phyloP scores from a whole-genome alignment of 768 basidiomycete genomes.

The Scleroderma citrinum region DNA sequence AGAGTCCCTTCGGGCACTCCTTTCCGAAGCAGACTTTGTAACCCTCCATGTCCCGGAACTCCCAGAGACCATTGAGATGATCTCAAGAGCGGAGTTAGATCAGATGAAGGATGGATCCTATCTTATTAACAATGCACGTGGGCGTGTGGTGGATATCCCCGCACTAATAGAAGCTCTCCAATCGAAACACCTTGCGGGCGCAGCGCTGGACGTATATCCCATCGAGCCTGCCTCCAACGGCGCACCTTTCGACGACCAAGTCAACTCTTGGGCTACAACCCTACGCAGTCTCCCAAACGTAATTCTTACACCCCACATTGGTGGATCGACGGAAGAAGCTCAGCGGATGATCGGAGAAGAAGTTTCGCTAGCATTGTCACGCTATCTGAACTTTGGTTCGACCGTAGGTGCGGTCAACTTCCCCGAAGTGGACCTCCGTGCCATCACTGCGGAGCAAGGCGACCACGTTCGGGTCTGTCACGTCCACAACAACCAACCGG shows the following conservation, averaged over 20 bases:
- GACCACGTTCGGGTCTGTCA: conserved; percentile 86
- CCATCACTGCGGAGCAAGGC: conserved; percentile 80
- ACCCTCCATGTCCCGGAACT: conserved; percentile 96
- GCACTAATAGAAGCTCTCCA: conserved; percentile 77
- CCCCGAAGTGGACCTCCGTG: conserved; percentile 95
- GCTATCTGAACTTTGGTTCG: conserved; percentile 91
- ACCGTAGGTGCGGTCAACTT: conserved; percentile 95
- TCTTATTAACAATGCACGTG: conserved; percentile 97
- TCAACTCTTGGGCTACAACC: conserved; percentile 78
- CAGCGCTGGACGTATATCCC: conserved; percentile 91
- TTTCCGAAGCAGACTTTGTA: conserved; percentile 84
- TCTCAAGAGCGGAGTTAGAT: conserved; percentile 66
- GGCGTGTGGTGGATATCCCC: conserved; percentile 91
- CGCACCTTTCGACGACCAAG: conserved; percentile 77
- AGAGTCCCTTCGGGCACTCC: conserved; percentile 67
- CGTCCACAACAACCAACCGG: conserved; percentile 92
- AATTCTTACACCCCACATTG: conserved; percentile 97
- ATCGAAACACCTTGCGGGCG: conserved; percentile 84
- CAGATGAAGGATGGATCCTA: conserved; percentile 94
- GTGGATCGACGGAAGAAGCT: conserved; percentile 98
- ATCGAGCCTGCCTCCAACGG: conserved; percentile 91
- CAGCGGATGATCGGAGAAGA: conserved; percentile 97
- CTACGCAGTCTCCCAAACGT: conserved; percentile 81
- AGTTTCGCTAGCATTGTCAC: conserved; percentile 75
- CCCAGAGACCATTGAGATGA: conserved; percentile 94